Conservation (phyloP, 192 early-diverging fungal species). For the Backusella westeae region DNA sequence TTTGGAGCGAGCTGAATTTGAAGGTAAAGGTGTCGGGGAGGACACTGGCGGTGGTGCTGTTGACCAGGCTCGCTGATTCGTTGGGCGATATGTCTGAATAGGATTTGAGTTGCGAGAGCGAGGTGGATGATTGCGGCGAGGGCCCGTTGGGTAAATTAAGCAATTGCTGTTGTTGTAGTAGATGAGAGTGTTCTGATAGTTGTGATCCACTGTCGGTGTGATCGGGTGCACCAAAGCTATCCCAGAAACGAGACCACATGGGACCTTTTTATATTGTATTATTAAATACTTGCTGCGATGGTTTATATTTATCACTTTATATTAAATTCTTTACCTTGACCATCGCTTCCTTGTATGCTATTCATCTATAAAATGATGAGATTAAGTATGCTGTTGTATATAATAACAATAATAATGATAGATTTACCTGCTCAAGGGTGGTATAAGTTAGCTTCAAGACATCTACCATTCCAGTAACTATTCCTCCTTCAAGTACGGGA, state of each 20-base stretch:
- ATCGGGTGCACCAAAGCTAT: slow-evolving; percentile 56
- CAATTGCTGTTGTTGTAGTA: not conserved
- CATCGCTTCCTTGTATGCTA: slow-evolving; percentile 47
- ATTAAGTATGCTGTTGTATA: not conserved
- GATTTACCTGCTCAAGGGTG: slow-evolving; percentile 74
- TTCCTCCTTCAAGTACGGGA: slow-evolving; percentile 70
- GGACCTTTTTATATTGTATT: slow-evolving; percentile 3
- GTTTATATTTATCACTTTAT: not conserved
- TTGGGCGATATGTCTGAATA: slow-evolving; percentile 53
- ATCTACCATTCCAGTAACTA: slow-evolving; percentile 77
- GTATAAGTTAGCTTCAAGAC: slow-evolving; percentile 82
- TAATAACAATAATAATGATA: too few relatives aligned
- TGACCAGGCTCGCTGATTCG: slow-evolving; percentile 48
- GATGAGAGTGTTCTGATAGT: slow-evolving; percentile 57
- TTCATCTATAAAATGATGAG: slow-evolving; percentile 29
- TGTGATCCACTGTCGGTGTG: slow-evolving; percentile 66
- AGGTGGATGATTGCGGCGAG: slow-evolving; percentile 42
- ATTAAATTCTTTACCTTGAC: slow-evolving; percentile 13
- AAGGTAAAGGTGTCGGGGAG: slow-evolving; percentile 47
- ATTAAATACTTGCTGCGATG: not conserved
- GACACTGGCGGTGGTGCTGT: slow-evolving; percentile 20
- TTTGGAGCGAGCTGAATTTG: slow-evolving; percentile 75
- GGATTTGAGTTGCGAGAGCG: slow-evolving; percentile 39
- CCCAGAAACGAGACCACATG: slow-evolving; percentile 74
- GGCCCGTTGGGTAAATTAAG: slow-evolving; percentile 5